phyloP scores from a whole-genome alignment of 108 stramenopile genomes.

The Stephanodiscus triporus region DNA sequence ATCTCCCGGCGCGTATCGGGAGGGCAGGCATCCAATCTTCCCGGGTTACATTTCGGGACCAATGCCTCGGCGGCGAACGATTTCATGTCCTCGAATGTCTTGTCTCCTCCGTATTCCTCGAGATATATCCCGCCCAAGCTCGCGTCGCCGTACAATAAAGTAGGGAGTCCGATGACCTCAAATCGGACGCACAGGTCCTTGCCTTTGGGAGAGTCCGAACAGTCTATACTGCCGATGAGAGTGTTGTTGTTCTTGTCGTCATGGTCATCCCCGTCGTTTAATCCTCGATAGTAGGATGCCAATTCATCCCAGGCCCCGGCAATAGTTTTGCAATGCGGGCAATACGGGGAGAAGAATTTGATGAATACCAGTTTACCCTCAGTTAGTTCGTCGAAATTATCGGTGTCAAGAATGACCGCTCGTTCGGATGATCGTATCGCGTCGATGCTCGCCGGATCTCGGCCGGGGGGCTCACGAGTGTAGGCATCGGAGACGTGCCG shows the following conservation, averaged over 20 bases:
- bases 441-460: constrained; percentile 49
- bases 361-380: constrained; percentile 44
- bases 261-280: background rate
- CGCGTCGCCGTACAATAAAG: constrained; percentile 61
- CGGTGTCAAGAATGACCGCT: constrained; percentile 29
- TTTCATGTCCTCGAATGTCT: constrained; percentile 47
- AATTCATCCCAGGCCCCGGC: constrained; percentile 47
- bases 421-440: constrained; percentile 33
- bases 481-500: constrained; percentile 5
- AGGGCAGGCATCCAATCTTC: constrained; percentile 56
- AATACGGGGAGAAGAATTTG: constrained; percentile 48
- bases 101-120: constrained; percentile 55
- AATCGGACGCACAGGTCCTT: constrained; percentile 40
- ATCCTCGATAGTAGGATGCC: constrained; percentile 35
- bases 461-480: constrained; percentile 42
- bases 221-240: constrained; percentile 50
- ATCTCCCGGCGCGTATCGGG: constrained; percentile 46
- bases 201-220: constrained; percentile 44
- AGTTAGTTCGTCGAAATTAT: constrained; percentile 50
- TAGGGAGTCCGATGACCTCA: constrained; percentile 59
- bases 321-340: constrained; percentile 51
- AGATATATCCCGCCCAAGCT: constrained; percentile 55
- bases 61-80: constrained; percentile 53
- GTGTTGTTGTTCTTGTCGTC: constrained; percentile 11
- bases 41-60: constrained; percentile 53